Base-by-base conservation (phyloP, 139 green algal species). In the Chlorella sp. region DNA sequence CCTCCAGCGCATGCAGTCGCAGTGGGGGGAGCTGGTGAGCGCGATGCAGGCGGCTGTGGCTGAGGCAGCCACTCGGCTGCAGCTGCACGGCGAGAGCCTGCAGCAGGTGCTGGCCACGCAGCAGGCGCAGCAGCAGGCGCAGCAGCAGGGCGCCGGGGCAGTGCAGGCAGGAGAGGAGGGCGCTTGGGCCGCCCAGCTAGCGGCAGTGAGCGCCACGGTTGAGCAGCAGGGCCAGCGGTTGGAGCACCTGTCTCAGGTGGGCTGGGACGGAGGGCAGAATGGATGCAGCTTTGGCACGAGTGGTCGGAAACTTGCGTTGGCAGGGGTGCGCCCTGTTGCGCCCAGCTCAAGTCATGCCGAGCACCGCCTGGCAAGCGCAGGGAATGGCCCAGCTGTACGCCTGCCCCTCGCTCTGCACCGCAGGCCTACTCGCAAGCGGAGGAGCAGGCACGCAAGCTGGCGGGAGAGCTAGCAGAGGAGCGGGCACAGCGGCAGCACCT, bases 21-120 rank as follows among this genome's bases (percentile, higher is more conserved):
- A 80, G 74, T 80, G 74, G 74, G 17, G 51, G 41, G 55, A 65
- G n/a, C 74, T 67, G 74, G 74, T 80, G 15, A 18, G 16, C 6
- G 47, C 32, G 47, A 80, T 80, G 74, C 74, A 80, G 74, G 74
- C 74, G 17, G 74, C 74, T 16, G 74, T 80, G n/a, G n/a, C 25
- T 2, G 47, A 68, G 18, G 9, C 47, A 1, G 44, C 32, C 0
- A 18, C 25, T 0, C 21, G 32, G 47, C 47, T 68, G n/a, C 44
- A 44, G 47, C n/a, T 17, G n/a, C 74, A 80, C n/a, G 13, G 7
- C 16, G 74, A 39, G n/a, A 4, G n/a, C n/a, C 74, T 80, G 47
- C 39, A 32, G 12, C 18, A 21, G 26, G 26, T 79, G 65, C 25
- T 30, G 32, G 34, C 12, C 17, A 30, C 65, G 30, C 28, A 72